These are phyloP conservation scores for Penstemon davidsonii DNA, from an alignment of 257 asterid genomes.

Conservation along the genomic window DNA sequence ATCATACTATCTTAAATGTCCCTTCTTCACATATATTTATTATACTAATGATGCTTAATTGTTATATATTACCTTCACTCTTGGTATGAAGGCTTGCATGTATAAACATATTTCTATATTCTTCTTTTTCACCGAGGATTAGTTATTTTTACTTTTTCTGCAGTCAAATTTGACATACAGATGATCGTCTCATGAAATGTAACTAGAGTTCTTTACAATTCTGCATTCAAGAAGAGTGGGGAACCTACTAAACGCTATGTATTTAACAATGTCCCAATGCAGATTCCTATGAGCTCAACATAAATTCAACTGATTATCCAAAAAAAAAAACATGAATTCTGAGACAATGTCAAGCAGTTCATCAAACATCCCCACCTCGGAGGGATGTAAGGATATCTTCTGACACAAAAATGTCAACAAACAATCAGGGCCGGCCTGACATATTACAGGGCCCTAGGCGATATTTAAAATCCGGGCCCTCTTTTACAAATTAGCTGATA, in stretches of 20 bases:
- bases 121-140: not conserved
- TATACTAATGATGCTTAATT: not conserved
- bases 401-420: too few species aligned
- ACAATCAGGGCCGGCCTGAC: too few species aligned
- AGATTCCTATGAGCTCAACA: not conserved
- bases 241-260: slow-evolving; percentile 7
- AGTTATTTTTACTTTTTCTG: not conserved
- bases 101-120: not conserved
- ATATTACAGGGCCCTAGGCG: too few species aligned
- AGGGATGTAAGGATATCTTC: too few species aligned
- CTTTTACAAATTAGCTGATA: too few species aligned
- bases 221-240: not conserved
- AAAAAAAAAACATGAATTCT: too few species aligned
- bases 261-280: not conserved
- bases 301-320: not conserved
- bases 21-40: not conserved
- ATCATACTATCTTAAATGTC: not conserved
- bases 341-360: too few species aligned
- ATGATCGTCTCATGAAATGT: not conserved
- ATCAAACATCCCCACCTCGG: too few species aligned
- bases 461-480: too few species aligned
- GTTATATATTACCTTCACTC: slow-evolving; percentile 2
- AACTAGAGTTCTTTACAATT: not conserved
- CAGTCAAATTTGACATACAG: slow-evolving; percentile 1
- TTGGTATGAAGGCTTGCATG: not conserved